Percentiles rank a stretch among this genome's conserved stretches.
These are phyloP conservation scores for Furculomyces boomerangus DNA, from an alignment of 371 early-diverging fungal genomes.

Conservation along the genomic window DNA sequence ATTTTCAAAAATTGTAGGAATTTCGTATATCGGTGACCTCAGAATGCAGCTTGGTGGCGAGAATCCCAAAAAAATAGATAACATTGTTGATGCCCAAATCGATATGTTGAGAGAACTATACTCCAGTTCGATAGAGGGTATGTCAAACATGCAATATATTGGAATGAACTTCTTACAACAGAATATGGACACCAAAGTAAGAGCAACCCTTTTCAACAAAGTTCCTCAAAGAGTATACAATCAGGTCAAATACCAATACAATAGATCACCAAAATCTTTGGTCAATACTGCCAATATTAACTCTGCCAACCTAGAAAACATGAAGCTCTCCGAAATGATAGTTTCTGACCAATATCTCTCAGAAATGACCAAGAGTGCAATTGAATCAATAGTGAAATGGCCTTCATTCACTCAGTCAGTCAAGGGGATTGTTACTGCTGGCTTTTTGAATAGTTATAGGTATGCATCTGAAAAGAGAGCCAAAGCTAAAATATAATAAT, in stretches of 20 bases:
- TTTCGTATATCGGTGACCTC: slow-evolving; percentile 87
- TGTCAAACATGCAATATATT: slow-evolving; percentile 50
- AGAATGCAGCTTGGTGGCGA: slow-evolving; percentile 77
- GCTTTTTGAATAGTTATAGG: slow-evolving; percentile 40
- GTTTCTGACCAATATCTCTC: slow-evolving; percentile 24
- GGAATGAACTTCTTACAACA: slow-evolving; percentile 40
- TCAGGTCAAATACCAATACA: slow-evolving; percentile 18
- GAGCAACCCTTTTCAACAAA: slow-evolving; percentile 41
- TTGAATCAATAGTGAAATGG: slow-evolving; percentile 33
- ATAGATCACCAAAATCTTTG: slow-evolving; percentile 23
- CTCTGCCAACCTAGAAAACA: slow-evolving; percentile 4
- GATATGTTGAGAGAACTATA: slow-evolving; percentile 63
- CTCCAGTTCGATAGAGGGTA: slow-evolving; percentile 50
- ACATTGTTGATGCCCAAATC: slow-evolving; percentile 74
- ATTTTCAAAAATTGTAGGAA: slow-evolving; percentile 60
- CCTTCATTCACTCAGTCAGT: slow-evolving; percentile 78
- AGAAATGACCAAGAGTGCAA: slow-evolving; percentile 22
- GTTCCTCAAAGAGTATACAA: slow-evolving; percentile 41
- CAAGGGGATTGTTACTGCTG: slow-evolving; percentile 87
- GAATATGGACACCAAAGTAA: slow-evolving; percentile 34
- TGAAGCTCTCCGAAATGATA: slow-evolving; percentile 17
- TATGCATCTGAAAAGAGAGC: slow-evolving; percentile 34
- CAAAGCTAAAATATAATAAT: background rate
- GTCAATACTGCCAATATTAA: slow-evolving; percentile 18
- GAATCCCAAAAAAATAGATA: slow-evolving; percentile 83